phyloP scores from a whole-genome alignment of 306 rosid genomes.

The Gleditsia sinensis region DNA sequence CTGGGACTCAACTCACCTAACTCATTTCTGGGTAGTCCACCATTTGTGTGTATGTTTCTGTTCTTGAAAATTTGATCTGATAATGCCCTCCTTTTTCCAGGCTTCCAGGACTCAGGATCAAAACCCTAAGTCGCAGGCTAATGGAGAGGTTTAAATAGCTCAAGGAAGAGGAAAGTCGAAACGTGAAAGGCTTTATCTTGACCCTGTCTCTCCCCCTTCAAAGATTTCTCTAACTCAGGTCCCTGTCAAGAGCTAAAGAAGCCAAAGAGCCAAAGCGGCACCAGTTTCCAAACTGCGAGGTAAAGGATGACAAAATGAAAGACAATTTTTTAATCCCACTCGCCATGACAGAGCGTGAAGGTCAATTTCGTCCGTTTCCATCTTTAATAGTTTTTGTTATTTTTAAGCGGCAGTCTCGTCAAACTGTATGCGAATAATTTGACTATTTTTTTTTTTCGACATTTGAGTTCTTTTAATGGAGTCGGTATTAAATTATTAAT shows the following conservation, averaged over 20 bases:
- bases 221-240: conserved; percentile 3
- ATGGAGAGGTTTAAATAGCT: not conserved
- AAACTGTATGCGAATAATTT: not conserved
- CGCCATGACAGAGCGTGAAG: conserved; percentile 43
- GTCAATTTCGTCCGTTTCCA: not conserved
- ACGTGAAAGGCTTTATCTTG: conserved; percentile 41
- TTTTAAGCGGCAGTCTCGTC: no score
- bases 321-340: conserved; percentile 36
- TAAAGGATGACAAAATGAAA: conserved; percentile 47
- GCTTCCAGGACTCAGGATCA: not conserved
- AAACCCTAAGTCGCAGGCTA: conserved; percentile 40
- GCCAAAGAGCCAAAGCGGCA: conserved; percentile 46
- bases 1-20: conserved; percentile 52
- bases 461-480: no score
- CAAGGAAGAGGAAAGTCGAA: conserved; percentile 39
- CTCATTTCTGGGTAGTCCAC: conserved; percentile 37
- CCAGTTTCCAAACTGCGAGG: conserved; percentile 44
- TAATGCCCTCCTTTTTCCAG: conserved; percentile 9
- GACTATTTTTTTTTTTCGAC: no score
- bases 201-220: not conserved
- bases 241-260: conserved; percentile 42
- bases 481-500: no score
- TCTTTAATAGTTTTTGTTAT: not conserved
- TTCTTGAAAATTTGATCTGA: not conserved
- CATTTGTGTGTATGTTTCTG: conserved; percentile 24